Percentiles rank a stretch among this genome's conserved stretches.
These are phyloP conservation scores for Auricularia sp. DNA, from an alignment of 768 basidiomycete species.

Conservation along the genomic window DNA sequence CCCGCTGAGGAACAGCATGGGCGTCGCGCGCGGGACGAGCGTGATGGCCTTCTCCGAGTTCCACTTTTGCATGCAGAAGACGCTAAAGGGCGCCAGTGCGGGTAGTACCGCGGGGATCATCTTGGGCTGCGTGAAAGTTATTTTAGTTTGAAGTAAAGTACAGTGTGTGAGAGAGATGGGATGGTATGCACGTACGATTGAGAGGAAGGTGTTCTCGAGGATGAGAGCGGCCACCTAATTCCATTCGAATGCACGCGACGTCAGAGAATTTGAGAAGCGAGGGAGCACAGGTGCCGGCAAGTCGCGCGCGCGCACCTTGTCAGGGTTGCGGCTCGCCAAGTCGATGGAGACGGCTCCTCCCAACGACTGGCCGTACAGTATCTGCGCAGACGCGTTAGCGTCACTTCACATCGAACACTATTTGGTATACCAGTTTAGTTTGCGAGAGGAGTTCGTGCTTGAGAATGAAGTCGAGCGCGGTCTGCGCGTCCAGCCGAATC, in stretches of 20 bases:
- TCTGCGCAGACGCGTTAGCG: not conserved
- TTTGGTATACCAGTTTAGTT: not conserved
- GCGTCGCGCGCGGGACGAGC: constrained; percentile 21
- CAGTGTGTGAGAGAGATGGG: not conserved
- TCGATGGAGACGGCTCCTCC: constrained; percentile 36
- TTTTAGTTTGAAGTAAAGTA: not conserved
- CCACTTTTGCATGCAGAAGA: constrained; percentile 17
- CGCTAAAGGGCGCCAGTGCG: constrained; percentile 22
- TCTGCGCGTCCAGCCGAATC: not conserved
- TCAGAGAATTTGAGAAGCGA: not conserved
- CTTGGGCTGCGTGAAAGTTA: constrained; percentile 12
- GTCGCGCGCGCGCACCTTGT: constrained; percentile 12
- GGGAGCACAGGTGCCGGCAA: too few relatives aligned
- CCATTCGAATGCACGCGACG: not conserved
- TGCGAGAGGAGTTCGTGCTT: constrained; percentile 5
- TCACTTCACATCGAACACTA: not conserved
- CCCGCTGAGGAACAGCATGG: constrained; percentile 32
- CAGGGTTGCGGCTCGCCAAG: constrained; percentile 26
- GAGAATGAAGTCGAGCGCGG: constrained; percentile 3
- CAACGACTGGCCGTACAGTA: constrained; percentile 24
- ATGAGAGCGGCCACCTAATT: constrained; percentile 24
- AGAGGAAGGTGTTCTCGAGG: constrained; percentile 37
- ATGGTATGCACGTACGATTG: constrained; percentile 17
- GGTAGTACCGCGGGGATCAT: constrained; percentile 31
- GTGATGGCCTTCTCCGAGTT: constrained; percentile 23